phyloP scores from a whole-genome alignment of 305 asterid species.

The Andrographis paniculata region DNA sequence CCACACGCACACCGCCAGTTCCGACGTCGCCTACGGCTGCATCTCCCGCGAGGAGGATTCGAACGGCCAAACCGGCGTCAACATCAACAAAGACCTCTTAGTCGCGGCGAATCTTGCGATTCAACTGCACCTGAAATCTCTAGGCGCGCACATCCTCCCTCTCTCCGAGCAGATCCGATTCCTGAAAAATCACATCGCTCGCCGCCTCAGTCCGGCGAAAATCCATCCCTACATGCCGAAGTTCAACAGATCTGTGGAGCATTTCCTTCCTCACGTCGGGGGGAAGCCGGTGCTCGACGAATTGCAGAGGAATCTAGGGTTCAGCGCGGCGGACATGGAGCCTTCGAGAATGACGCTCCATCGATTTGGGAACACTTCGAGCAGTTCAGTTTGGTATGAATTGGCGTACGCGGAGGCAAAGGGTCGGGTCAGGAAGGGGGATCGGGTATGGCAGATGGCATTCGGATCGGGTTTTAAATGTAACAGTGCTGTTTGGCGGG shows the following conservation, averaged over 20 bases:
- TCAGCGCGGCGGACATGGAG: slow-evolving; percentile 37
- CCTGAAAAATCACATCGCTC: background rate
- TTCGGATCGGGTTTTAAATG: background rate
- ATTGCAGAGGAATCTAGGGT: slow-evolving; percentile 33
- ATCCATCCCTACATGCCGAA: slow-evolving; percentile 38
- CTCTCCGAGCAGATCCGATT: background rate
- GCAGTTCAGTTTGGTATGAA: slow-evolving; percentile 43
- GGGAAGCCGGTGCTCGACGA: slow-evolving; percentile 43
- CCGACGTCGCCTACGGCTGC: background rate
- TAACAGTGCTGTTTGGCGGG: background rate
- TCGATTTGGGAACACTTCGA: slow-evolving; percentile 44
- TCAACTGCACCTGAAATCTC: background rate
- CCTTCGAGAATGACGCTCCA: slow-evolving; percentile 18
- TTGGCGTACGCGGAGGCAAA: background rate
- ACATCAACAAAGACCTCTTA: background rate
- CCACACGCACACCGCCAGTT: background rate
- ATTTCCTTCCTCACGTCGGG: slow-evolving; percentile 45
- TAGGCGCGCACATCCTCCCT: background rate
- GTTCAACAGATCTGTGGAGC: slow-evolving; percentile 40
- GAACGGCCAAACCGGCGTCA: background rate
- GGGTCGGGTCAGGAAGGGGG: background rate
- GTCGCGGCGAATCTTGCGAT: background rate
- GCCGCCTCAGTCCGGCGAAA: slow-evolving; percentile 35
- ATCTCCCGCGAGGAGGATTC: background rate
- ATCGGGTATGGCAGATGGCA: background rate